phyloP scores from a whole-genome alignment of 768 basidiomycete genomes.

The Boletales sp. region DNA sequence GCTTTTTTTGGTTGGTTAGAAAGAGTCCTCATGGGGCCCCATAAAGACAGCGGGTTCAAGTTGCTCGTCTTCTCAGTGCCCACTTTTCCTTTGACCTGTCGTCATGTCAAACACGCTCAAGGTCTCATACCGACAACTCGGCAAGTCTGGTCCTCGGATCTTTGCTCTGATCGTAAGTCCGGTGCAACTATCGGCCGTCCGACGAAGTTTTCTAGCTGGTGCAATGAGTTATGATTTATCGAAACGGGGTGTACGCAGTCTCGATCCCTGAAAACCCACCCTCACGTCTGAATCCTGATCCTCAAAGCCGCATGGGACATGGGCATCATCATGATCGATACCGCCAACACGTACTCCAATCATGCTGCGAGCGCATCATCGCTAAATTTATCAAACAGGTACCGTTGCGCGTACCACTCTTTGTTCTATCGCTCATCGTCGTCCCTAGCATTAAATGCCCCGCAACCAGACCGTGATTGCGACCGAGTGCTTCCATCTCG shows the following conservation, averaged over 20 bases:
- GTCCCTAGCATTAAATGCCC: conserved; percentile 27
- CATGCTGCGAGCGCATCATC: conserved; percentile 37
- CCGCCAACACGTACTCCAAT: conserved; percentile 36
- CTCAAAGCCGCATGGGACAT: conserved; percentile 39
- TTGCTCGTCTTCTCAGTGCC: too few relatives aligned
- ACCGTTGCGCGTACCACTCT: not conserved
- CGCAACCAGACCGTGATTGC: conserved; percentile 31
- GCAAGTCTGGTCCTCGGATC: too few relatives aligned
- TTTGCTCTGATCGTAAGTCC: too few relatives aligned
- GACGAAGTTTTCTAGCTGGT: conserved; percentile 14
- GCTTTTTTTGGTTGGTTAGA: too few relatives aligned
- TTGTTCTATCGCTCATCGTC: not conserved
- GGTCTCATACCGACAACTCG: too few relatives aligned
- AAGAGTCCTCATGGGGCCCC: too few relatives aligned
- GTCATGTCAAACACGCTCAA: too few relatives aligned
- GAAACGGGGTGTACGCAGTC: conserved; percentile 22
- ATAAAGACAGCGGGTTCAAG: too few relatives aligned
- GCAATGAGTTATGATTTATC: conserved; percentile 24
- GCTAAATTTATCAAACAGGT: conserved; percentile 35
- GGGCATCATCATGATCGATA: conserved; percentile 40
- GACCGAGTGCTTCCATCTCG: conserved; percentile 25
- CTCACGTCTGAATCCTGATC: not conserved
- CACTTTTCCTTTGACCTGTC: too few relatives aligned
- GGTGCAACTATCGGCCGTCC: too few relatives aligned
- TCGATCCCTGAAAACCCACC: not conserved